Evolutionary conservation across 345 rosid genomes (phyloP), one percentile per base, ranked within the genome.

Genomic region (Populus ilicifolia): DNA sequence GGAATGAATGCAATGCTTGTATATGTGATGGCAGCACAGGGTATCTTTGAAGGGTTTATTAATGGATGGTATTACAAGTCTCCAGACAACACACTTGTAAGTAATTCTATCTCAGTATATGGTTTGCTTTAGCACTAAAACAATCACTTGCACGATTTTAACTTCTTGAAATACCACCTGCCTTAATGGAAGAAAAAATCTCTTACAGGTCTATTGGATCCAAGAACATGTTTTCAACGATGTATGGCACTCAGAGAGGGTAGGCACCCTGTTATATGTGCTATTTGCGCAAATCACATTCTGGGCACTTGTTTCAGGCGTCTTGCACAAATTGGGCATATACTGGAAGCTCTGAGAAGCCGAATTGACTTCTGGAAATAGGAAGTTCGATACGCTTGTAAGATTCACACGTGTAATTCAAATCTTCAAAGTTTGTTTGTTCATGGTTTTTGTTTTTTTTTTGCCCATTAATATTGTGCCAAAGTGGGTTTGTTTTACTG

Each of bases 1-100:
- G 92, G 94, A 69, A 89, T 89, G 94, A 89, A 89, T 12, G 90
- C 92, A 4, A 89, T 89, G 94, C 83, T 91, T 48, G 87, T 91
- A 20, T 91, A 76, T 75, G 90, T 91, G 69, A 87, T 89, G 67
- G 92, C 90, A 17, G 94, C 92, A 7, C 89, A 88, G 74, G 91
- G 89, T 17, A 87, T 89, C 61, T 88, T 91, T 38, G 82, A 85
- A 8, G 91, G 86, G 29, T 89, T 91, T 70, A 65, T 91, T 23
- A 90, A 90, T 61, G 91, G 92, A 18, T 87, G 92, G 94, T 90
- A 83, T 59, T 89, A 87, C 59, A 78, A 85, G 69, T 80, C 85
- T 25, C 68, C 77, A 2, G 79, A 88, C 71, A 80, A 84, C 72
- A 89, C 89, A 41, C 88, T 89, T 50, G 94, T 88, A 86, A 84